Evolutionary conservation across 345 rosid genomes (phyloP), one percentile per base, ranked within the genome.

Genomic region (Sisymbrium altissimum): DNA sequence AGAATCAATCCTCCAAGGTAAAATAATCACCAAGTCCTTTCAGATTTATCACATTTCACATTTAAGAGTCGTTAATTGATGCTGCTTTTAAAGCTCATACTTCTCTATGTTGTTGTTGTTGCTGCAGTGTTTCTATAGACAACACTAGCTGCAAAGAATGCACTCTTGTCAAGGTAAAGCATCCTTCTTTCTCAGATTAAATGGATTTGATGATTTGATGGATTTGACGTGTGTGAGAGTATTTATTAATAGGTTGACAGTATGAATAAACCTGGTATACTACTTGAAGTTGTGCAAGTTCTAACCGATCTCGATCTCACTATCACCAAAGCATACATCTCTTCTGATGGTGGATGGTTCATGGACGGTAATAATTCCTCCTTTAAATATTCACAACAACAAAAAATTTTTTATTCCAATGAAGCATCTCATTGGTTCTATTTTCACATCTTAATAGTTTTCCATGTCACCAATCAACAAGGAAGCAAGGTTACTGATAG

Each of bases 271-370:
- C 96, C 93, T 9, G 98, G 98, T 78, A 94, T 94, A 64, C 75
- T 94, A 33, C 87, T 94, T 21, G 98, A 91, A 88, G 98, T 88
- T 38, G 98, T 94, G 55, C 96, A 94, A 82, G 81, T 89, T n/a
- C 82, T 94, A 10, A 77, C 93, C 0, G 98, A 94, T 79, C 86
- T 91, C 10, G 90, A 94, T 83, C 88, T 94, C 67, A 86, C 81
- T n/a, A 90, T 94, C 81, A 84, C 88, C 55, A 94, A 94, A 75
- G 98, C 98, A 23, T 91, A 91, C 81, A 82, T 94, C 72, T 94
- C 98, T 72, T 91, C 98, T 14, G 98, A 94, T 76, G 97, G 98
- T 7, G 96, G 96, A 76, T 94, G 98, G 98, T 89, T 91, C 84
- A 91, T 94, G 98, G 98, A 94, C 29, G 94, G 95, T 94, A 87